Base-by-base conservation (phyloP, 805 yeast species). In the Saturnispora silvae region DNA sequence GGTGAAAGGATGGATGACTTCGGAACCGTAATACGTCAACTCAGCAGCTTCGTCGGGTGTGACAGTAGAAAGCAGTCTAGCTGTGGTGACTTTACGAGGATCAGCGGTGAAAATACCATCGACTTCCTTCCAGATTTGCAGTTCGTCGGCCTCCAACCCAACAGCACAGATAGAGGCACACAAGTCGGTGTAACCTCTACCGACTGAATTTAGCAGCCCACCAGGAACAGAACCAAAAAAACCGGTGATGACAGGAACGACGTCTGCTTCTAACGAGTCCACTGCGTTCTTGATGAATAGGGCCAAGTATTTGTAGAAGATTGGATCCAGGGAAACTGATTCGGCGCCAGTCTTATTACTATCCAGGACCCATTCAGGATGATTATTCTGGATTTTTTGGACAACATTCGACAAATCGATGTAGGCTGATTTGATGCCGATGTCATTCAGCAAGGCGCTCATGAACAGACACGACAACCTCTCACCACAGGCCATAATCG, bases 21-120 rank as follows among this genome's bases (percentile, higher is more conserved):
- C 98, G 2, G 94, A 80, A 31, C 98, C 98, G 55, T 92, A 92
- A 61, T 92, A 92, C 1, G 98, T 92, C 58, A 92, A 72, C 64
- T 92, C 98, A 0, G 97, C 92, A 4, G 98, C 98, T 64, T 92
- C 98, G 55, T 92, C 97, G 4, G 98, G 98, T 0, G 97, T 92
- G 45, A 92, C 96, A 37, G 85, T 75, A 40, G 76, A 73, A 45
- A 92, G 67, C 35, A 89, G 65, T 49, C 95, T 70, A 3, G 98
- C 98, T 39, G 75, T 76, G 26, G 86, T 80, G 20, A 92, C 97
- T 51, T 92, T 92, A 43, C 98, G 70, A 28, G 98, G 98, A 57
- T 92, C 98, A 3, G 98, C 98, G 1, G 97, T 87, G 65, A 92
- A 92, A 28, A 92, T 92, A 50, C 98, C 98, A 57, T 92, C 98